Base-by-base conservation (phyloP, 768 basidiomycete genomes). In the Galerina sulciceps region DNA sequence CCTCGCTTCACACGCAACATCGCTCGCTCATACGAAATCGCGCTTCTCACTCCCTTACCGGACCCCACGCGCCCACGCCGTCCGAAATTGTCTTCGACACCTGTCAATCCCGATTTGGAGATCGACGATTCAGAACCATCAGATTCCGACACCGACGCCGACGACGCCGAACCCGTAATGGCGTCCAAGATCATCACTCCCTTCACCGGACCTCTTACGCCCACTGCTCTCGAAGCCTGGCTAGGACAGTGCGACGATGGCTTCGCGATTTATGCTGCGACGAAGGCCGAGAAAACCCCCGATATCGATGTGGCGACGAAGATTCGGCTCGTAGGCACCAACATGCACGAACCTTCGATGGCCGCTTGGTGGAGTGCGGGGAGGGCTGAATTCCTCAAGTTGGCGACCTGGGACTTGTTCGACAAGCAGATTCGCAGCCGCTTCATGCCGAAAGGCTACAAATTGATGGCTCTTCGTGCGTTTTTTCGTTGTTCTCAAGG, bases 401-500 rank as follows among this genome's bases (percentile, higher is more conserved):
- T 53, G 10, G 8, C 4, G n/a, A 41, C 42, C 4, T 55, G 54
- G 54, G 17, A 35, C 17, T 17, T 9, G 3, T 48, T 55, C 37
- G 54, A 46, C 10, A 47, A 55, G 35, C 35, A 37, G 26, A 37
- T 58, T n/a, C 2, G 31, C 1, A 20, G 40, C 2, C n/a, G 42
- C 18, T 58, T 58, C 43, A 45, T 58, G 31, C 57, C 49, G 13
- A 45, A 45, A n/a, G 50, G 50, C 5, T 45, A 52, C 41, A 58
- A 58, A 42, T 22, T 58, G 13, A 52, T 52, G 3, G 50, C 41
- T 3, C 18, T 58, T 2, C 17, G 31, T 36, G 20, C 40, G 4
- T 58, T 58, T 45, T 58, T 36, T 18, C 14, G n/a, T 11, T 44
- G 49, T n/a, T 18, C 57, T n/a, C 57, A 58, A 36, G 57, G 41